A percentile compares a stretch with the other conserved stretches of the same genome.
Conservation (phyloP, 805 yeast genomes). For the Lipomyces kockii region DNA sequence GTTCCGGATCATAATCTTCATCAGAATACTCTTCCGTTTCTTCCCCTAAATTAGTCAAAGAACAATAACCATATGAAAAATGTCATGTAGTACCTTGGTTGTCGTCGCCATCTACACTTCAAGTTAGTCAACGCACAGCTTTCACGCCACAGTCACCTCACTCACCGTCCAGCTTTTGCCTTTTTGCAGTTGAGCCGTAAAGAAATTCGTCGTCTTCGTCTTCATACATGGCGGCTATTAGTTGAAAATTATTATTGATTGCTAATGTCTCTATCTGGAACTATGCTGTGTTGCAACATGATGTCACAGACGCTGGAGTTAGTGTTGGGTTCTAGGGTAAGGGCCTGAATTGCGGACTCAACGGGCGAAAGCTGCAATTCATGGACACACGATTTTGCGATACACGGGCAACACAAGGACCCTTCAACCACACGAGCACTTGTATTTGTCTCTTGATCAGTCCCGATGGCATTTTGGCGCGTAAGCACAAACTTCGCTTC, state of each 20-base stretch:
- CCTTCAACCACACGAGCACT: neutral
- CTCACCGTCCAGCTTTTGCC: slow-evolving; percentile 39
- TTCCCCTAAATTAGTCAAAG: neutral
- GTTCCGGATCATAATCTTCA: slow-evolving; percentile 6
- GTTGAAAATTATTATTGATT: neutral
- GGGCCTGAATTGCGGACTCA: neutral
- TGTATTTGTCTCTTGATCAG: neutral
- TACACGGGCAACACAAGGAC: neutral
- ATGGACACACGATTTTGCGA: neutral
- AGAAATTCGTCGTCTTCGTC: slow-evolving; percentile 75
- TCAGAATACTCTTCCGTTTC: neutral
- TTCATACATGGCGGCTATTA: slow-evolving; percentile 34
- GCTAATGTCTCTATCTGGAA: neutral
- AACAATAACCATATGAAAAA: neutral
- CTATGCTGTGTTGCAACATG: neutral
- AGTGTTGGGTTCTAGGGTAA: neutral
- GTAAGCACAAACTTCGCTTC: slow-evolving; percentile 51
- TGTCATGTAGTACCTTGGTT: neutral
- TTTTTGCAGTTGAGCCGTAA: slow-evolving; percentile 54
- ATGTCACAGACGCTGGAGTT: neutral
- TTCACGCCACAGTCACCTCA: neutral
- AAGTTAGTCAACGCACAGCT: neutral
- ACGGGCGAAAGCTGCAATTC: neutral
- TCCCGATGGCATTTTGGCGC: slow-evolving; percentile 62
- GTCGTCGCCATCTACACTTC: neutral